Conservation (phyloP, 1,139 yeast genomes). For the Hemisphaericaspora xylanilytica region DNA sequence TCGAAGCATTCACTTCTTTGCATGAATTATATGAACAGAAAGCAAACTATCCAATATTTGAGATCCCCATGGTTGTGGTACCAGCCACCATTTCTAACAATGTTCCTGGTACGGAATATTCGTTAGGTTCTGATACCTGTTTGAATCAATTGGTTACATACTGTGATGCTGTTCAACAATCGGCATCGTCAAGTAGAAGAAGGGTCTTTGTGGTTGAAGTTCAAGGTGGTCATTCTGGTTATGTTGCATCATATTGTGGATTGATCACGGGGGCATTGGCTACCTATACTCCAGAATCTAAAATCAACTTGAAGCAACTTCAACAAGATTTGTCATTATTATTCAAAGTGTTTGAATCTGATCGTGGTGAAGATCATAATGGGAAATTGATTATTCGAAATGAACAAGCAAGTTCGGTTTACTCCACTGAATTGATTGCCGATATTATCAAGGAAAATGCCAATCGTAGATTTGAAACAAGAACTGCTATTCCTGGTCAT, state of each 20-base stretch:
- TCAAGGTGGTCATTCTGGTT: slow-evolving; percentile 97
- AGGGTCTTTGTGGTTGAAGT: slow-evolving; percentile 95
- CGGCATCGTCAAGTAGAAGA: slow-evolving; percentile 92
- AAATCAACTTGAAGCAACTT: slow-evolving; percentile 67
- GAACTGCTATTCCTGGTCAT: slow-evolving; percentile 80
- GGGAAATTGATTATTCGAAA: slow-evolving; percentile 72
- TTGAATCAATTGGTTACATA: slow-evolving; percentile 84
- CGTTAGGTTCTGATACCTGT: slow-evolving; percentile 92
- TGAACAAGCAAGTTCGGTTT: slow-evolving; percentile 67
- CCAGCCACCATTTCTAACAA: slow-evolving; percentile 98
- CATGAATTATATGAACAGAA: slow-evolving; percentile 76
- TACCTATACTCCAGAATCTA: slow-evolving; percentile 89
- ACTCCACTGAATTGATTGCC: slow-evolving; percentile 65
- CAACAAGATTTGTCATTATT: slow-evolving; percentile 35
- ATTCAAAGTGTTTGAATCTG: slow-evolving; percentile 55
- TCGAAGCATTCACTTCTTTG: slow-evolving; percentile 85
- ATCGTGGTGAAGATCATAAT: slow-evolving; percentile 77
- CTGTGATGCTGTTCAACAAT: slow-evolving; percentile 93
- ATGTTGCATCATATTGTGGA: slow-evolving; percentile 85
- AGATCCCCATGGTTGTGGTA: slow-evolving; percentile 88
- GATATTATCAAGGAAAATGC: slow-evolving; percentile 67
- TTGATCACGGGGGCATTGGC: slow-evolving; percentile 91
- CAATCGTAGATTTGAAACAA: slow-evolving; percentile 65
- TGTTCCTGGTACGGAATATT: slow-evolving; percentile 96
- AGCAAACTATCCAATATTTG: slow-evolving; percentile 76